Conservation (phyloP, 2,329 filamentous ascomycete genomes). For the Cercospora nicotianae region DNA sequence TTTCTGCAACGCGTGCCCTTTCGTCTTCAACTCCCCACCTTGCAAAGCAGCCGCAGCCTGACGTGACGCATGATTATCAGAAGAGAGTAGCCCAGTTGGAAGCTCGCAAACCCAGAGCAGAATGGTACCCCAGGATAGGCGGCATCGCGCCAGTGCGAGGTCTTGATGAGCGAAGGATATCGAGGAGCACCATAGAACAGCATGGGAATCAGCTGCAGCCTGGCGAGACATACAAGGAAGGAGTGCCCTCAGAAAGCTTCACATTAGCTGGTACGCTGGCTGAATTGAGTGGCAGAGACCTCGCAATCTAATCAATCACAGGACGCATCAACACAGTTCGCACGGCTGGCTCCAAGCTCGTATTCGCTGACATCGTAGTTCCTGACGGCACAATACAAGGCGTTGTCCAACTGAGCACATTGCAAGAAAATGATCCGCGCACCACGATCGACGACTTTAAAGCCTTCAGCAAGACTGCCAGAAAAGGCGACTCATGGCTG, state of each 20-base stretch:
- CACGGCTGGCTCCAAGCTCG: conserved; percentile 70
- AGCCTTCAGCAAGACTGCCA: conserved; percentile 63
- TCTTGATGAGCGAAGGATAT: conserved; percentile 3
- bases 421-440: conserved; percentile 39
- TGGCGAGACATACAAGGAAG: conserved; percentile 15
- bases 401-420: conserved; percentile 66
- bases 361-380: conserved; percentile 79
- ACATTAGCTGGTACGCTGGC: conserved; percentile 2
- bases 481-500: conserved; percentile 75
- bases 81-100: conserved; percentile 58
- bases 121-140: conserved; percentile 57
- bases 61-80: conserved; percentile 44
- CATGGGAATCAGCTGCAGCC: conserved; percentile 5
- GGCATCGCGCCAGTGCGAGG: background rate
- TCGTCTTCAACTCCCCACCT: conserved; percentile 24
- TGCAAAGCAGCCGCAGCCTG: conserved; percentile 15
- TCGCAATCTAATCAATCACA: conserved; percentile 37
- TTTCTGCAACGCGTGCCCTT: conserved; percentile 50
- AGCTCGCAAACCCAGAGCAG: conserved; percentile 49
- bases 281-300: no score
- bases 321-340: conserved; percentile 75
- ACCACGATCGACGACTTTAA: conserved; percentile 53
- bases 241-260: background rate
- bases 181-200: conserved; percentile 4
- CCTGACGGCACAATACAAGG: conserved; percentile 72